A percentile compares a stretch with the other conserved stretches of the same genome.
These are phyloP conservation scores for Penicillium chermesinum DNA, from an alignment of 495 filamentous ascomycete genomes.

Conservation along the genomic window DNA sequence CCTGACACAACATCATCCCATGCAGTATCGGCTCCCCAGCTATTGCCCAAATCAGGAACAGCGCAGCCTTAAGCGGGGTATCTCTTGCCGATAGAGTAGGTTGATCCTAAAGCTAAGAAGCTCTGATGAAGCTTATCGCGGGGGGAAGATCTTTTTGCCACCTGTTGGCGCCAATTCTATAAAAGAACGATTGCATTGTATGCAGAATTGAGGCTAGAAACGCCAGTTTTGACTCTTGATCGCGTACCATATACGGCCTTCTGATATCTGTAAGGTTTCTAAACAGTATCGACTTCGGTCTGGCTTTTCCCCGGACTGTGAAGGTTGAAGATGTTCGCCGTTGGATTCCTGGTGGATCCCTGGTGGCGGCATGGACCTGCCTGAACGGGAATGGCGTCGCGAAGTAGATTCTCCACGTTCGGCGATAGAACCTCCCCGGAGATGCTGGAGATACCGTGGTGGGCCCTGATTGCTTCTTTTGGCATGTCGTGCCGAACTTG, in stretches of 20 bases:
- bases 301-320: too few relatives aligned
- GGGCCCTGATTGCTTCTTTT: conserved; percentile 9
- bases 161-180: too few relatives aligned
- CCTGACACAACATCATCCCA: background rate
- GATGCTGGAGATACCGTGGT: conserved; percentile 16
- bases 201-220: too few relatives aligned
- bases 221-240: too few relatives aligned
- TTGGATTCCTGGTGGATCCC: too few relatives aligned
- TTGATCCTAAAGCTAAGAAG: conserved; percentile 13
- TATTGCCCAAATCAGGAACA: background rate
- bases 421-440: background rate
- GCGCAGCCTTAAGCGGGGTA: background rate
- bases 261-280: too few relatives aligned
- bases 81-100: conserved; percentile 11
- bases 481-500: conserved; percentile 22
- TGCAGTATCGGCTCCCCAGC: background rate
- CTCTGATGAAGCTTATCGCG: conserved; percentile 13
- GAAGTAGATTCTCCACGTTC: background rate
- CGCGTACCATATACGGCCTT: too few relatives aligned
- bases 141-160: conserved; percentile 7
- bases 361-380: conserved; percentile 20
- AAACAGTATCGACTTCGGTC: background rate
- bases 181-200: too few relatives aligned
- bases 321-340: too few relatives aligned
- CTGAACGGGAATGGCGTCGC: conserved; percentile 10